phyloP scores from a whole-genome alignment of 83 land plant genomes.

The Picea engelmannii region DNA sequence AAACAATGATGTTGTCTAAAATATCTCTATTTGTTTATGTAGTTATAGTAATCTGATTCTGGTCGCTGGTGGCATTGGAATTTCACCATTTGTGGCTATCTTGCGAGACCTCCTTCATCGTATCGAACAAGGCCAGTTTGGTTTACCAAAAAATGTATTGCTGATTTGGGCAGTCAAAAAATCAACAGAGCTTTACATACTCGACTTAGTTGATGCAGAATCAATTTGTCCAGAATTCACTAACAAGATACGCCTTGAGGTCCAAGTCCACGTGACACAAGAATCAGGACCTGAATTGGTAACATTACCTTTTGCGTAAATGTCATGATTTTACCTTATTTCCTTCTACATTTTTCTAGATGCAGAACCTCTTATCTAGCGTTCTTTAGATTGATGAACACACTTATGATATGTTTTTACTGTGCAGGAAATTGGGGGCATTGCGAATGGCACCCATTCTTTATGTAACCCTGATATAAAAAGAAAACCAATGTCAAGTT shows the following conservation, averaged over 20 bases:
- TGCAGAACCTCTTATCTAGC: neutral
- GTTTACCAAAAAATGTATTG: slow-evolving; percentile 62
- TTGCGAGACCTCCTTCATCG: slow-evolving; percentile 80
- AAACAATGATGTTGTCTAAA: neutral
- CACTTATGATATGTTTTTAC: neutral
- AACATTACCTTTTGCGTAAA: neutral
- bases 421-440: slow-evolving; percentile 49
- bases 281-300: slow-evolving; percentile 68
- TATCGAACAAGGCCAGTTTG: slow-evolving; percentile 36
- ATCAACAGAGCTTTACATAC: slow-evolving; percentile 72
- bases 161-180: slow-evolving; percentile 87
- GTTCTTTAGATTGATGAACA: slow-evolving; percentile 7
- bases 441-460: slow-evolving; percentile 3
- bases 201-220: slow-evolving; percentile 46
- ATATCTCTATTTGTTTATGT: slow-evolving; percentile 4
- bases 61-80: slow-evolving; percentile 95
- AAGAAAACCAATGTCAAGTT: slow-evolving; percentile 53
- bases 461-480: slow-evolving; percentile 25
- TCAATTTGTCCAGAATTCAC: slow-evolving; percentile 52
- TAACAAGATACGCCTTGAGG: slow-evolving; percentile 53
- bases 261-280: slow-evolving; percentile 71
- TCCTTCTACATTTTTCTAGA: neutral
- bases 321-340: neutral
- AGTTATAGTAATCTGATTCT: slow-evolving; percentile 83
- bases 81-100: slow-evolving; percentile 91